Evolutionary conservation across 225 moss, liverwort and hornwort genomes (phyloP), one percentile per base, ranked within the genome.

Genomic region (Sphagnum tenellum): DNA sequence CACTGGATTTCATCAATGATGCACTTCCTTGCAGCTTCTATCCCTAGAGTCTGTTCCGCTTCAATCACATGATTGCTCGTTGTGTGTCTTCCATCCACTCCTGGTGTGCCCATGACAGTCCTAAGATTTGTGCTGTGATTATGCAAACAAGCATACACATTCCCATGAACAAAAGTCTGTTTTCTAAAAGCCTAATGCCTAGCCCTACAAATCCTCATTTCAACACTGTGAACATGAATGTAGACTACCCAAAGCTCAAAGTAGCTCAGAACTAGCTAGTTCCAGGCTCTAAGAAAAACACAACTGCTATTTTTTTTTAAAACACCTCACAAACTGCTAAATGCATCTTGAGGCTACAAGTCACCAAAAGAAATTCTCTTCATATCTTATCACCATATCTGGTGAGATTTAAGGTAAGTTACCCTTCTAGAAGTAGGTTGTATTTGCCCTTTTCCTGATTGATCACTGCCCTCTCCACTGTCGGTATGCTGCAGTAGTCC

Each of bases 51-150:
- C n/a, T n/a, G 90, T 67, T 98, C 90, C 44, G 93, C 96, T 89
- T 98, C 96, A 66, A 98, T 98, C 44, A 98, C 93, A 62, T 98
- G 96, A 59, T 98, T 98, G 73, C 96, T 98, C 67, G 72, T 93
- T 5, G 96, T 98, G 53, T 63, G 58, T 8, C 68, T 74, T 63
- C 92, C 96, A 74, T 93, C 90, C 45, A 98, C 89, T 79, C 96
- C 96, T 64, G 92, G 80, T 48, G 88, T 88, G 64, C 93, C 96
- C 93, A 98, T 98, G 62, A 98, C 96, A 58, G 93, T 93, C 56
- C 73, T 67, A 62, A 98, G 62, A 81, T 98, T 98, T 70, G 96
- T 98, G 80, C 95, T 96, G 84, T 49, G 12, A 49, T 8, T 50
- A 7, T 63, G 2, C 9, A 50, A 50, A 29, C 29, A n/a, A n/a